Base-by-base conservation (phyloP, 768 basidiomycete genomes). In the Trametes meyenii region DNA sequence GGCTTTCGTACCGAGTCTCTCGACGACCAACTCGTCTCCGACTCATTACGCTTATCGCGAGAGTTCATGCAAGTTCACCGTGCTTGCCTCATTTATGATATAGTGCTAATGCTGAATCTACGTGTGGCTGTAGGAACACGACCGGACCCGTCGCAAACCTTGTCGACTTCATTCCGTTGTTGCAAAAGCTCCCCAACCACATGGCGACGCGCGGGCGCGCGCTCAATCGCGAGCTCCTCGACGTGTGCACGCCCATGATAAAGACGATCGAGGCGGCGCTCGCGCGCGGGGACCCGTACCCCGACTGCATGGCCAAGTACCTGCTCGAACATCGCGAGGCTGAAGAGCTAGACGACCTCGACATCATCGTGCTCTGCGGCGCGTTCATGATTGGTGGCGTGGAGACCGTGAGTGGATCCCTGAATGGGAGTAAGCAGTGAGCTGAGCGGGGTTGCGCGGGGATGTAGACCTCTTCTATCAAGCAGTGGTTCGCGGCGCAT, bases 301-400 rank as follows among this genome's bases (percentile, higher is more conserved):
- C 79, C n/a, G 76, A 81, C 50, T 82, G 80, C 60, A 62, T 82
- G 6, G 79, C 71, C 0, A 81, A 78, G 56, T 75, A 71, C 16
- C 61, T 80, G 54, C 59, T 82, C 0, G 19, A 35, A 5, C 43
- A 52, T n/a, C 51, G 55, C 19, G 59, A 66, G 19, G 46, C 76
- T 50, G 77, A 80, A 44, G 55, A 69, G 8, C 66, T 81, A 21
- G 76, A 77, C 56, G 63, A 71, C 51, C 46, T 76, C 2, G 81
- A 82, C 65, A 76, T 78, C 70, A 49, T 70, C 11, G 78, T 80
- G 35, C 67, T 82, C 17, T 73, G 75, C 21, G 69, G 77, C 4
- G 78, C 74, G 5, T 79, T 81, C 61, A 79, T 77, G 72, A 76
- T 80, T 11, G 80, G 76, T 2, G 80, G 80, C 13, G 76, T 81